These are phyloP conservation scores for Coriaria nepalensis DNA, from an alignment of 306 rosid species.

Conservation along the genomic window DNA sequence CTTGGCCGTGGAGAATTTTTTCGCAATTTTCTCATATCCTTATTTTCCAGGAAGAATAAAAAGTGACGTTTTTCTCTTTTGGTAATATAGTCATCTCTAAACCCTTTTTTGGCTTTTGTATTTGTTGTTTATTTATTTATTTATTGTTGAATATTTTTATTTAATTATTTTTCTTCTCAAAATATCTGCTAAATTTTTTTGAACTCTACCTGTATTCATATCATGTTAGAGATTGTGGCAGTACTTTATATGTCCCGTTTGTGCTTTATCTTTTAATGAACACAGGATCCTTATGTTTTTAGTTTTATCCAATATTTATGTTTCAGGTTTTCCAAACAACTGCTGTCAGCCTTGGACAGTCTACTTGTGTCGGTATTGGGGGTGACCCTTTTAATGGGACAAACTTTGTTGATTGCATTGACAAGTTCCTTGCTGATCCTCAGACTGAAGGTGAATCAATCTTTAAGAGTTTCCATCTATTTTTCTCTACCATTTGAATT, in stretches of 20 bases:
- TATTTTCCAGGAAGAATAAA: too few species aligned
- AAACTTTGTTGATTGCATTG: constrained; percentile 90
- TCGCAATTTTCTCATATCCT: too few species aligned
- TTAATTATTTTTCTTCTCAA: too few species aligned
- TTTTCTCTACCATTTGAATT: neutral
- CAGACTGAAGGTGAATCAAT: constrained; percentile 73
- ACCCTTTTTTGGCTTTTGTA: too few species aligned
- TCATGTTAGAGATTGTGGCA: too few species aligned
- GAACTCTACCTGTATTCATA: too few species aligned
- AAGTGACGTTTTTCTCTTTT: too few species aligned
- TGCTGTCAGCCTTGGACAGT: constrained; percentile 98
- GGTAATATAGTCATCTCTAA: too few species aligned
- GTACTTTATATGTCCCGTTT: neutral
- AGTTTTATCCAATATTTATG: neutral
- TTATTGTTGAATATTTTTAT: too few species aligned
- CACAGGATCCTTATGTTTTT: neutral
- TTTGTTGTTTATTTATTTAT: too few species aligned
- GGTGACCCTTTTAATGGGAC: constrained; percentile 99
- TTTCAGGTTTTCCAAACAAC: constrained; percentile 94
- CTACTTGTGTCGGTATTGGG: constrained; percentile 97
- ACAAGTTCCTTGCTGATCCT: constrained; percentile 69
- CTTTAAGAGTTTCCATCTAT: constrained; percentile 4
- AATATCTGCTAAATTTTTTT: too few species aligned
- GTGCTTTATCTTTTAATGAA: neutral
- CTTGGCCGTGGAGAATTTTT: too few species aligned